Evolutionary conservation across 805 yeast genomes (phyloP), one percentile per base, ranked within the genome.

Genomic region (Ogataea zsoltii): DNA sequence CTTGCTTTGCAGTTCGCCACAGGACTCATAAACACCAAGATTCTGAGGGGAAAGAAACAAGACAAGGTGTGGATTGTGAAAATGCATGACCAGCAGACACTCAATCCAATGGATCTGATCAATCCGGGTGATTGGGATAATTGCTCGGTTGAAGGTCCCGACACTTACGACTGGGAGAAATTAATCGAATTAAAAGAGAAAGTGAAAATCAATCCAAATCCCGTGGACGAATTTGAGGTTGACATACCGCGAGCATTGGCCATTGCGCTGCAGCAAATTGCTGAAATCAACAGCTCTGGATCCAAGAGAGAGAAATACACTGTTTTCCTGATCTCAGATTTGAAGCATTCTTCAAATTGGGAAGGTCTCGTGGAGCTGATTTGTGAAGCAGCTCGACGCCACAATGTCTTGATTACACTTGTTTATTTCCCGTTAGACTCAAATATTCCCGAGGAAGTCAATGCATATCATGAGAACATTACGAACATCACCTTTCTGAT

Each of bases 1-100:
- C 51, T 58, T n/a, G 70, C 72, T 5, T 50, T 74, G 46, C 58
- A 62, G 17, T 79, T 75, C 48, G 66, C 78, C 14, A 64, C 67
- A 33, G 72, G 71, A 38, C 52, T 67, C n/a, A 61, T 76, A 7
- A 56, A 67, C 1, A 46, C 54, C 17, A 67, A 67, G 42, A 49
- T 57, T 2, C 14, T 56, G 12, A 45, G 59, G 17, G 63, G 57
- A 2, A 61, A 60, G 44, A 61, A 61, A 43, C 45, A 49, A 6
- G 68, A 63, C 30, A 49, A 43, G 25, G 50, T 61, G 13, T 55
- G 60, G 1, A 37, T 62, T 7, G 53, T 54, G 3, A 54, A 55
- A 7, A 37, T 55, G 7, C 68, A 63, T 43, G 61, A 60, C 41
- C 38, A 46, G 10, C 47, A 44, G n/a, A 62, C 67, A 2, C 40